Evolutionary conservation across 129 eudicot species (phyloP).

Genomic region (Ambrosia trifida): DNA sequence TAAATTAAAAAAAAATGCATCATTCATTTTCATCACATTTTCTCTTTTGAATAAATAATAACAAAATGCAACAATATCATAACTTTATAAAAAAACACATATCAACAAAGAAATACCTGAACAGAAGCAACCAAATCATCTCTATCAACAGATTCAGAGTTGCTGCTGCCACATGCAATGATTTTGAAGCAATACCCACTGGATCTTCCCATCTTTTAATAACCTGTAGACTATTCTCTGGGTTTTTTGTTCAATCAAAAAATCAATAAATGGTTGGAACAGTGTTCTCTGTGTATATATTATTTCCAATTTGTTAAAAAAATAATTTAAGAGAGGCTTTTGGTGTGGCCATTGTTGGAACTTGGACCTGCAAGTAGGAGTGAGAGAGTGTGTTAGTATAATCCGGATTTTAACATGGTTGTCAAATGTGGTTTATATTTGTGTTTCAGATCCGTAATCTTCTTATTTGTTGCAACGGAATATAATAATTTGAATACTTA

Average conservation of each 20-base stretch:
- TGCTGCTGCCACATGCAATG: constrained; percentile 62
- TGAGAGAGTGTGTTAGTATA: constrained; percentile 18
- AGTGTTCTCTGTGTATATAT: too few relatives aligned
- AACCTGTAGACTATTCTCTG: not conserved
- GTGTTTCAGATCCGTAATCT: constrained; percentile 46
- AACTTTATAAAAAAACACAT: too few relatives aligned
- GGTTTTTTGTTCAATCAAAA: constrained; percentile 25
- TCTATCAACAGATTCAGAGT: constrained; percentile 55
- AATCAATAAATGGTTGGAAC: not conserved
- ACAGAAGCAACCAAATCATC: constrained; percentile 56
- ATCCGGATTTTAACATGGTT: constrained; percentile 53
- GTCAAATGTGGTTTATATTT: constrained; percentile 51
- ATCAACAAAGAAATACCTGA: constrained; percentile 37
- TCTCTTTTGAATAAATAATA: too few relatives aligned
- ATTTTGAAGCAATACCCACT: constrained; percentile 71
- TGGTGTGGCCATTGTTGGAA: constrained; percentile 33
- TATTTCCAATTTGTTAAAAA: too few relatives aligned
- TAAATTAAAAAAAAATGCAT: too few relatives aligned
- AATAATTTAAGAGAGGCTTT: not conserved
- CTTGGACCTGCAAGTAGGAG: constrained; percentile 37
- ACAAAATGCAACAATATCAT: too few relatives aligned
- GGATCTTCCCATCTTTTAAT: constrained; percentile 68
- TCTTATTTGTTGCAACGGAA: too few relatives aligned
- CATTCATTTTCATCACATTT: too few relatives aligned
- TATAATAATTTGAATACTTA: too few relatives aligned